phyloP scores from a whole-genome alignment of 495 filamentous ascomycete species.

The Neurospora pannonica region DNA sequence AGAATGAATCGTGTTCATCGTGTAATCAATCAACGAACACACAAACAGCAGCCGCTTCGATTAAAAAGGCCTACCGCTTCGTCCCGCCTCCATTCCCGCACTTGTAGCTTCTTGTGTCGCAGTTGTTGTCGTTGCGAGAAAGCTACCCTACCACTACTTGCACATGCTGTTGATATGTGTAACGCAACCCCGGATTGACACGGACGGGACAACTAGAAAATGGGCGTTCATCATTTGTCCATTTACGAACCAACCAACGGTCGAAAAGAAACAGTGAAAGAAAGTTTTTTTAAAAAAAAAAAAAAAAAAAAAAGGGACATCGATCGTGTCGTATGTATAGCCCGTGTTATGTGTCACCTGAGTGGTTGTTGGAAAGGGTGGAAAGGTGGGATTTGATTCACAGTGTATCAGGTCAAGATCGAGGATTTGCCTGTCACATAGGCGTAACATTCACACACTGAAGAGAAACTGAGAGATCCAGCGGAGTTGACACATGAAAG shows the following conservation, averaged over 20 bases:
- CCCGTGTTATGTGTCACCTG: not conserved
- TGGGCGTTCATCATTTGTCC: not conserved
- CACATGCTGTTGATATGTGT: not conserved
- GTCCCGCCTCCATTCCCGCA: not conserved
- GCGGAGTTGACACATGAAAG: not conserved
- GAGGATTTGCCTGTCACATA: not conserved
- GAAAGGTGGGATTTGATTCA: not conserved
- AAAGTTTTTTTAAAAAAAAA: too few relatives aligned
- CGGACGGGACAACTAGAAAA: not conserved
- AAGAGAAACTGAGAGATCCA: not conserved
- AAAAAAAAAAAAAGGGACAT: not conserved
- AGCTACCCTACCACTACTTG: not conserved
- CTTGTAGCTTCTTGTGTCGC: not conserved
- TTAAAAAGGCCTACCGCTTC: not conserved
- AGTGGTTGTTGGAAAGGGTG: not conserved
- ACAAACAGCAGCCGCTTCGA: not conserved
- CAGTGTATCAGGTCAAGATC: not conserved
- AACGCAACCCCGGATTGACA: not conserved
- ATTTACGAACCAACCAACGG: not conserved
- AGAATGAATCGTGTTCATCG: too few relatives aligned
- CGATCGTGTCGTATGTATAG: not conserved
- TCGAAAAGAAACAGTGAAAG: not conserved
- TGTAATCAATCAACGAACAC: not conserved
- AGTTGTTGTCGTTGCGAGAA: not conserved
- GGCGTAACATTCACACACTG: not conserved